These are phyloP conservation scores for Chrysoporthe deuterocubensis DNA, from an alignment of 2,329 filamentous ascomycete species.

Conservation along the genomic window DNA sequence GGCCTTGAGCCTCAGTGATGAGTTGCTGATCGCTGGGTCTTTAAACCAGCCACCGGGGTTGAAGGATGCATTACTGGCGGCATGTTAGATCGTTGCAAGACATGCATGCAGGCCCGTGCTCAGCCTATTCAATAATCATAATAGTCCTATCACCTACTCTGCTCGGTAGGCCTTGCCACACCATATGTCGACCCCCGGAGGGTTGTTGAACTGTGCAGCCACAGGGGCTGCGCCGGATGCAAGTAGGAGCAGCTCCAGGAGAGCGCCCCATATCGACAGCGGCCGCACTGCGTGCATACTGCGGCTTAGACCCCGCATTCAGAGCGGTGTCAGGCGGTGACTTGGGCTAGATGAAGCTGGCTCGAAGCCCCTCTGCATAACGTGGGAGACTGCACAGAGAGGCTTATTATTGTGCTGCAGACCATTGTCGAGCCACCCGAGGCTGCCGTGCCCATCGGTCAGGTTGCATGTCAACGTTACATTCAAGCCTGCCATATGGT, in stretches of 20 bases:
- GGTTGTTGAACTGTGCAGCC: slow-evolving; percentile 28
- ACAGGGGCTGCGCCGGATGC: neutral
- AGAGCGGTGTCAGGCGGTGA: neutral
- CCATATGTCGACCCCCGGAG: slow-evolving; percentile 27
- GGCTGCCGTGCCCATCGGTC: neutral
- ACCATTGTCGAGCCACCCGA: neutral
- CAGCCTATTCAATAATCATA: neutral
- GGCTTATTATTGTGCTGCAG: slow-evolving; percentile 3
- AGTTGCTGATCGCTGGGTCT: slow-evolving; percentile 41
- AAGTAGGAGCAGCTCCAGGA: slow-evolving; percentile 12
- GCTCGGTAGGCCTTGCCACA: slow-evolving; percentile 27
- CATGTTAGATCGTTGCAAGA: neutral
- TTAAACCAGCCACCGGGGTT: slow-evolving; percentile 52
- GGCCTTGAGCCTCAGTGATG: slow-evolving; percentile 48
- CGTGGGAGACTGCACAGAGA: neutral
- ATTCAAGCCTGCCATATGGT: slow-evolving; percentile 2
- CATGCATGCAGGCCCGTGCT: neutral
- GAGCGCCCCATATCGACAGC: slow-evolving; percentile 5
- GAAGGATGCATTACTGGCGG: slow-evolving; percentile 46
- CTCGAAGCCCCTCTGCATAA: neutral
- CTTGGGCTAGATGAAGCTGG: neutral
- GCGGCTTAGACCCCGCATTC: neutral
- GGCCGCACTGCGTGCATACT: slow-evolving; percentile 1
- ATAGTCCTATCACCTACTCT: slow-evolving; percentile 13
- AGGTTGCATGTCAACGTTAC: slow-evolving; percentile 11